Conservation (phyloP, 148 eudicot species). For the Fagopyrum tataricum region DNA sequence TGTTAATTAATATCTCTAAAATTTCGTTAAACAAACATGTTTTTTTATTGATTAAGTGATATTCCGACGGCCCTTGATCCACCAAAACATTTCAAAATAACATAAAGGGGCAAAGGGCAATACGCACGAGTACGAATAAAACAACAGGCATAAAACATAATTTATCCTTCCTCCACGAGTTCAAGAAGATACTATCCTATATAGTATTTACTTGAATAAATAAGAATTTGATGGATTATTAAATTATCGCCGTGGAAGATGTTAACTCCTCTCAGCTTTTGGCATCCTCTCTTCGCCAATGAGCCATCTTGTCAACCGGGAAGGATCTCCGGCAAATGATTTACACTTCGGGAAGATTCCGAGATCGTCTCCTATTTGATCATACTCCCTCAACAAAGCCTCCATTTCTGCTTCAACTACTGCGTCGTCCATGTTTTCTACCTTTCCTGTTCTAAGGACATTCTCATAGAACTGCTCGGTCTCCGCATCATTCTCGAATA, state of each 20-base stretch:
- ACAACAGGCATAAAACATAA: not conserved
- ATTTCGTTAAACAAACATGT: no score
- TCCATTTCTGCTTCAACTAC: conserved; percentile 81
- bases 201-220: not conserved
- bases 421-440: conserved; percentile 49
- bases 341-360: conserved; percentile 65
- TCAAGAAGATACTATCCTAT: not conserved
- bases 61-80: not conserved
- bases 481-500: conserved; percentile 60
- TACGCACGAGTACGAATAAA: not conserved
- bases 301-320: conserved; percentile 73
- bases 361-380: conserved; percentile 58
- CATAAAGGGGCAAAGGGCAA: not conserved
- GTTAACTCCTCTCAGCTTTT: conserved; percentile 19
- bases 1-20: no score
- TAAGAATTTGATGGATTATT: not conserved
- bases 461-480: conserved; percentile 69
- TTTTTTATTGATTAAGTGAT: no score
- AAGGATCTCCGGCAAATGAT: conserved; percentile 50
- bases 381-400: conserved; percentile 51
- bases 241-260: not conserved
- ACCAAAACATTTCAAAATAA: not conserved
- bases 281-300: conserved; percentile 62
- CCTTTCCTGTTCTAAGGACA: conserved; percentile 36
- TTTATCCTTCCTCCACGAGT: not conserved